Base-by-base conservation (phyloP, 2,329 filamentous ascomycete genomes). In the Pseudogymnoascus sp. region DNA sequence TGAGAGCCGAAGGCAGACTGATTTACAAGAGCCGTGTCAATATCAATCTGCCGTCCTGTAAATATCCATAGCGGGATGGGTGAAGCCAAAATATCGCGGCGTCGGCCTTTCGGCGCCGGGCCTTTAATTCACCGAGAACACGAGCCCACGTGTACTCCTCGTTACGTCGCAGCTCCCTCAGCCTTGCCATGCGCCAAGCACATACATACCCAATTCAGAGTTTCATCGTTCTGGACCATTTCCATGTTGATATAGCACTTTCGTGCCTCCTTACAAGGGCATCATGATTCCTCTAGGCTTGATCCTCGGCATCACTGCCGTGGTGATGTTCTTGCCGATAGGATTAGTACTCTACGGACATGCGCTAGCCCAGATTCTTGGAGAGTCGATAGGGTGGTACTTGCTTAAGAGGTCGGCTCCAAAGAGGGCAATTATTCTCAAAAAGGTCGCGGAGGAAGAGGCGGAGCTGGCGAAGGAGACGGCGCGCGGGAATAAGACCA, bases 401-500 rank as follows among this genome's bases (percentile, higher is more conserved):
- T 59, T 59, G 8, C 33, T 37, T 8, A 59, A 59, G 58, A 9
- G 29, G 58, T 18, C 58, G 33, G 36, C 33, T 21, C 33, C 33
- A 10, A 66, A 68, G 5, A 68, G 68, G 63, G 67, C 66, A 9
- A 40, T 67, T 21, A 74, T 71, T 58, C 67, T 70, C 15, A 66
- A 69, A 60, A 37, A 58, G 42, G 55, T 60, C n/a, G 52, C 27
- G 4, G 48, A 62, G 5, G 40, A 59, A 13, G 62, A 62, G 42
- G 60, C 48, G 36, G 29, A n/a, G 21, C 9, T 62, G 33, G 25
- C 33, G 6, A 59, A 39, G 12, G n/a, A 37, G 58, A 5, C 12
- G 33, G 36, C 62, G n/a, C 59, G 59, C 33, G 67, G 29, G 68
- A 68, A 63, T 68, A 72, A 60, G 77, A 81, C 71, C 18, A 65